Evolutionary conservation across 2,329 filamentous ascomycete species (phyloP), one percentile per base, ranked within the genome.

Genomic region (Biscogniauxia mediterranea): DNA sequence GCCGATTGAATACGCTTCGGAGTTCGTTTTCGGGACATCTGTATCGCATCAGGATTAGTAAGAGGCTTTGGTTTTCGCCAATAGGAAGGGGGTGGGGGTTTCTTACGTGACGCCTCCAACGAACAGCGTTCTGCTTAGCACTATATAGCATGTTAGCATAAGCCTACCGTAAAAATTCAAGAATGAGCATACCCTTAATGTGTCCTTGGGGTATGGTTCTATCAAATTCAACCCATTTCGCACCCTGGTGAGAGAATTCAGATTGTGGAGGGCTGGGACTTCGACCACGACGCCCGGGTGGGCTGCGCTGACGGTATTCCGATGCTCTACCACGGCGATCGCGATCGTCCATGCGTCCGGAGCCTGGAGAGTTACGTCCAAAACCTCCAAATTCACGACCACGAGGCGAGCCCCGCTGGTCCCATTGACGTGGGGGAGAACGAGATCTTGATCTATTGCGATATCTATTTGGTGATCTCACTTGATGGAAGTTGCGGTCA

Each of bases 111-210:
- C 95, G 73, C 95, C 95, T 66, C 95, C 95, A 70, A 99, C 93
- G 74, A 99, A 99, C 13, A 99, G 84, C 15, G 95, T 99, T 70
- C 95, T 88, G 77, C 94, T 98, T 61, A 96, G 82, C 26, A 99
- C 95, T 83, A 59, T 32, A 61, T 50, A n/a, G n/a, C 55, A 66
- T 61, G 52, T 66, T 63, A 66, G 61, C 58, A 32, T 54, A 28
- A 61, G 60, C 52, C 38, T 55, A 54, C 5, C 19, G 51, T 53
- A 23, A 19, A 5, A 32, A 2, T 9, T 19, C 1, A 21, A 17
- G 19, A 11, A 19, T 52, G 3, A 23, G 56, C 67, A 66, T 79
- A 85, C 83, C 83, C 79, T 93, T 95, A 78, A 99, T 97, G 70
- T 86, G 85, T 62, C 91, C 90, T 64, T 85, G 81, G 2, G 90